A percentile compares a stretch with the other conserved stretches of the same genome.
phyloP scores from a whole-genome alignment of 495 filamentous ascomycete genomes.

The Aspergillus homomorphus region DNA sequence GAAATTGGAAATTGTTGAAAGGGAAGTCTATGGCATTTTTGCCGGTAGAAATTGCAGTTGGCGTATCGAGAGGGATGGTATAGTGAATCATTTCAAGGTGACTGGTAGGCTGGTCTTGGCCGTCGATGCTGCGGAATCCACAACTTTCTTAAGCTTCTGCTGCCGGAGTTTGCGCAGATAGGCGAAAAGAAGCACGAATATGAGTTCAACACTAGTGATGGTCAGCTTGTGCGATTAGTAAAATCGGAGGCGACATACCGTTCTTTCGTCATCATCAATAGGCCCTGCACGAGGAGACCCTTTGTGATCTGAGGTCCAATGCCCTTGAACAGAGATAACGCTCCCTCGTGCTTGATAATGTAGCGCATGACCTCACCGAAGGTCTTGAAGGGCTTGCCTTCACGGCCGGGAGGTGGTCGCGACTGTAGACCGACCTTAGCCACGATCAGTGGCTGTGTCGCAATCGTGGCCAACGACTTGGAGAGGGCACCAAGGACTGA shows the following conservation, averaged over 20 bases:
- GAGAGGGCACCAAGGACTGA: conserved; percentile 88
- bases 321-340: conserved; percentile 85
- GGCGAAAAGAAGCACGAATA: conserved; percentile 83
- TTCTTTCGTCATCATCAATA: conserved; percentile 99
- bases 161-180: conserved; percentile 69
- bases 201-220: conserved; percentile 71
- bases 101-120: conserved; percentile 44
- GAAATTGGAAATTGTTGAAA: background rate
- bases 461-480: conserved; percentile 88
- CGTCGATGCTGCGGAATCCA: conserved; percentile 39
- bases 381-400: conserved; percentile 91
- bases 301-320: conserved; percentile 93
- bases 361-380: conserved; percentile 94
- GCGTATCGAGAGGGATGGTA: conserved; percentile 2
- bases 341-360: conserved; percentile 84
- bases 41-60: conserved; percentile 7
- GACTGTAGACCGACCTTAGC: conserved; percentile 97
- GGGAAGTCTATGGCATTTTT: background rate
- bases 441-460: conserved; percentile 94
- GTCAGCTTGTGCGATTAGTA: conserved; percentile 25
- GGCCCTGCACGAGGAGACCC: conserved; percentile 87
- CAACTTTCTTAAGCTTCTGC: conserved; percentile 67
- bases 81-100: conserved; percentile 41
- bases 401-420: conserved; percentile 74
- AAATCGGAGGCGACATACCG: conserved; percentile 54